Conservation (phyloP, 345 rosid genomes). For the Rhizophora apiculata region DNA sequence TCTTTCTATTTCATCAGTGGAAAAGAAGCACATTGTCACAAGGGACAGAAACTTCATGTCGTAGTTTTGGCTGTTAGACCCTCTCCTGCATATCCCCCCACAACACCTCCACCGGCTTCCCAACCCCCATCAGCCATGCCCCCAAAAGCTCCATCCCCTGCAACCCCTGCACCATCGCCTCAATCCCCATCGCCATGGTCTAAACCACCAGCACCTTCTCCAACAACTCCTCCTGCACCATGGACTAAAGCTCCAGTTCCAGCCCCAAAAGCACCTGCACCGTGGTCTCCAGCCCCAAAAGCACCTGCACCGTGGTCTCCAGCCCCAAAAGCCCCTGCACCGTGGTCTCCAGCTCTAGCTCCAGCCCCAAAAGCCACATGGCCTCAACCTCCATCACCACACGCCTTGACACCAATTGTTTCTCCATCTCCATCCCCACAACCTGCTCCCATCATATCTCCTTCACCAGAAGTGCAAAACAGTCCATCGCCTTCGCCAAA, state of each 20-base stretch:
- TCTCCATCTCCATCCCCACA: too few relatives aligned
- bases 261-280: not conserved
- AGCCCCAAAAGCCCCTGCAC: not conserved
- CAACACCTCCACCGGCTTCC: conserved; percentile 5
- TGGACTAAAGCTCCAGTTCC: too few relatives aligned
- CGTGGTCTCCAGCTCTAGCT: not conserved
- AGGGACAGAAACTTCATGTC: conserved; percentile 53
- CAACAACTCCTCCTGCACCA: too few relatives aligned
- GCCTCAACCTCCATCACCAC: not conserved
- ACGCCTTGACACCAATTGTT: too few relatives aligned
- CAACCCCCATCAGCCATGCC: not conserved
- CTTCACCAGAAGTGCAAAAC: too few relatives aligned
- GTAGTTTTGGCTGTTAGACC: conserved; percentile 38
- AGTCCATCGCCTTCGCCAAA: too few relatives aligned
- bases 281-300: not conserved
- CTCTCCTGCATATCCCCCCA: not conserved
- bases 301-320: not conserved
- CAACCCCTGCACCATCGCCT: too few relatives aligned
- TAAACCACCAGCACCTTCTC: too few relatives aligned
- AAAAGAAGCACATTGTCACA: conserved; percentile 37
- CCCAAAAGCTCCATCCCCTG: too few relatives aligned
- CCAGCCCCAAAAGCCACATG: conserved; percentile 1
- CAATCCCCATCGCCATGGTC: too few relatives aligned
- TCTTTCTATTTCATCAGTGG: conserved; percentile 62
- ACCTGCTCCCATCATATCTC: too few relatives aligned